A percentile compares a stretch with the other conserved stretches of the same genome.
phyloP scores from a whole-genome alignment of 208 protist species.

The Trypanosoma melophagium region DNA sequence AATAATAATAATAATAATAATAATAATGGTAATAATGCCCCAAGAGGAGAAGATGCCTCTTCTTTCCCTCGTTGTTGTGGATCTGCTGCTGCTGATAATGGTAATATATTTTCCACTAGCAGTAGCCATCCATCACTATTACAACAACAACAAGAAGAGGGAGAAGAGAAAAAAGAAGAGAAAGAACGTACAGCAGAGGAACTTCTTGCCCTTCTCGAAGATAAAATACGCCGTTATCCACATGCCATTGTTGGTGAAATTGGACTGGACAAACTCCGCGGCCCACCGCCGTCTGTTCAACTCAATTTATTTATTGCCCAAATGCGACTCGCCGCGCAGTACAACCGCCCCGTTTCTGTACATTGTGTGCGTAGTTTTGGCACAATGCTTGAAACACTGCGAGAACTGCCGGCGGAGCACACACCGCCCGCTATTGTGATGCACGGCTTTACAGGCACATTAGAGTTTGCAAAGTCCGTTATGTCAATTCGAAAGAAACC shows the following conservation, averaged over 20 bases:
- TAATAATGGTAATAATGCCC: too few relatives aligned
- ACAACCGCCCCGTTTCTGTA: conserved; percentile 64
- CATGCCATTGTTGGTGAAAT: conserved; percentile 80
- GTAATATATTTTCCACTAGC: too few relatives aligned
- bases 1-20: too few relatives aligned
- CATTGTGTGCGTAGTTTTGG: conserved; percentile 84
- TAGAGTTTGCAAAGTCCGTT: conserved; percentile 60
- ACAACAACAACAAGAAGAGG: too few relatives aligned
- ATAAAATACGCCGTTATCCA: conserved; percentile 35
- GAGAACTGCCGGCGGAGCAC: conserved; percentile 31
- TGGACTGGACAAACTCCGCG: conserved; percentile 81
- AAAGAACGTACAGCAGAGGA: conserved; percentile 19
- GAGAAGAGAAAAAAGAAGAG: not conserved
- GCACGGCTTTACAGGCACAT: conserved; percentile 84
- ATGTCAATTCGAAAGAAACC: conserved; percentile 41
- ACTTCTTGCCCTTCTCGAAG: conserved; percentile 45
- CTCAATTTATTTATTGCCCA: conserved; percentile 49
- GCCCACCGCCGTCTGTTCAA: conserved; percentile 44
- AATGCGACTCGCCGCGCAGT: conserved; percentile 55
- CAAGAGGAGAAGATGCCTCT: too few relatives aligned
- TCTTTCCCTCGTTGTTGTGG: too few relatives aligned
- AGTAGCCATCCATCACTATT: too few relatives aligned
- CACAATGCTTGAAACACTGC: conserved; percentile 50
- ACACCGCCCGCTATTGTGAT: conserved; percentile 69
- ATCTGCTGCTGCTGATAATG: too few relatives aligned